Conservation (phyloP, 106 monocot species). For the Acorus gramineus region DNA sequence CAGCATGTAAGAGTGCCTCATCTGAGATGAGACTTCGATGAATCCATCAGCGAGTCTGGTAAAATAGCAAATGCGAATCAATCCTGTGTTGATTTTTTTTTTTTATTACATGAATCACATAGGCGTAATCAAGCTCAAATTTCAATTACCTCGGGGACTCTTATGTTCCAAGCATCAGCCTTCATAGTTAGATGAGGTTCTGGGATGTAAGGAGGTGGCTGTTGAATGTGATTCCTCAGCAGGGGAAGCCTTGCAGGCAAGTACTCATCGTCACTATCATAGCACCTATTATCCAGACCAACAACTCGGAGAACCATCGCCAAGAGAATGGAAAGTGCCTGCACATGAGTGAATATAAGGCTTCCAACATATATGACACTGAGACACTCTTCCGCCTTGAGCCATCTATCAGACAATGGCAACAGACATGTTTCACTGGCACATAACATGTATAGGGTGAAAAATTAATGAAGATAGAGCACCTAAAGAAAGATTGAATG, state of each 20-base stretch:
- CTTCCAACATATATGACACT: neutral
- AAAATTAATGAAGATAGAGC: no score
- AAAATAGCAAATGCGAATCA: no score
- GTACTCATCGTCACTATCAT: conserved; percentile 70
- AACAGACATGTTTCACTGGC: no score
- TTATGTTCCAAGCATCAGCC: conserved; percentile 28
- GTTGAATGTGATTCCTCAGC: conserved; percentile 43
- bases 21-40: no score
- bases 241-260: conserved; percentile 60
- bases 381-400: neutral
- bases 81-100: no score
- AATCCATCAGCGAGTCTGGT: no score
- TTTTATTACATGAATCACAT: no score
- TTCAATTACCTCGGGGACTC: conserved; percentile 2
- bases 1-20: no score
- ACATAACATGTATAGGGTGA: no score
- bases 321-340: conserved; percentile 54
- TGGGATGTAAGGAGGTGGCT: neutral
- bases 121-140: no score
- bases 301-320: conserved; percentile 57
- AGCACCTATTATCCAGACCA: conserved; percentile 46
- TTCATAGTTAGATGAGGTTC: conserved; percentile 18
- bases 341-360: conserved; percentile 1
- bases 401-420: no score
- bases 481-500: no score